Evolutionary conservation across 768 basidiomycete species (phyloP).

Genomic region (Tremella fuciformis): DNA sequence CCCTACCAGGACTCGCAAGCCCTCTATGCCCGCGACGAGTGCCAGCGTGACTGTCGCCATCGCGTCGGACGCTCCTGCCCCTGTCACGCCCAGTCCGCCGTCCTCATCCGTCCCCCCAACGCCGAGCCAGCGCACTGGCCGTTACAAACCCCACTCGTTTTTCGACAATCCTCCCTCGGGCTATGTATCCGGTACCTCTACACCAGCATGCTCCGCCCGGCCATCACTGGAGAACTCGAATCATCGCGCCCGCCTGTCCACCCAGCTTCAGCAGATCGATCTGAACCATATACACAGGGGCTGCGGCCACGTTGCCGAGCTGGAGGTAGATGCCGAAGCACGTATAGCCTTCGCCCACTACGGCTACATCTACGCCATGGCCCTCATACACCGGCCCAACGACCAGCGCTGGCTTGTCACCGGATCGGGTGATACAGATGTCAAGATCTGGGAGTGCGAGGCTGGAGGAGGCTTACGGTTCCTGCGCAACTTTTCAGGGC

Average conservation of each 20-base stretch:
- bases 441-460: slow-evolving; percentile 58
- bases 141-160: slow-evolving; percentile 67
- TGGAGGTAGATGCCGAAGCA: slow-evolving; percentile 63
- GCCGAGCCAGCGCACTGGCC: slow-evolving; percentile 31
- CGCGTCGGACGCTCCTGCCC: slow-evolving; percentile 2
- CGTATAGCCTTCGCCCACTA: slow-evolving; percentile 87
- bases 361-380: slow-evolving; percentile 89
- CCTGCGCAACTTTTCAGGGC: slow-evolving; percentile 29
- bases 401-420: slow-evolving; percentile 63
- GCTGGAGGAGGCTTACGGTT: slow-evolving; percentile 38
- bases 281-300: neutral
- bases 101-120: slow-evolving; percentile 8
- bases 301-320: slow-evolving; percentile 22
- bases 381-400: slow-evolving; percentile 53
- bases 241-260: neutral
- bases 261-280: neutral
- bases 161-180: slow-evolving; percentile 83
- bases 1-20: slow-evolving; percentile 23
- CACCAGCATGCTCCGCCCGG: slow-evolving; percentile 20
- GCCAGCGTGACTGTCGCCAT: slow-evolving; percentile 30
- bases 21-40: slow-evolving; percentile 20
- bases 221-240: slow-evolving; percentile 2
- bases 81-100: neutral
- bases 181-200: slow-evolving; percentile 55
- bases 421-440: slow-evolving; percentile 84